A percentile compares a stretch with the other conserved stretches of the same genome.
phyloP scores from a whole-genome alignment of 306 rosid species.

The Citrullus colocynthis region DNA sequence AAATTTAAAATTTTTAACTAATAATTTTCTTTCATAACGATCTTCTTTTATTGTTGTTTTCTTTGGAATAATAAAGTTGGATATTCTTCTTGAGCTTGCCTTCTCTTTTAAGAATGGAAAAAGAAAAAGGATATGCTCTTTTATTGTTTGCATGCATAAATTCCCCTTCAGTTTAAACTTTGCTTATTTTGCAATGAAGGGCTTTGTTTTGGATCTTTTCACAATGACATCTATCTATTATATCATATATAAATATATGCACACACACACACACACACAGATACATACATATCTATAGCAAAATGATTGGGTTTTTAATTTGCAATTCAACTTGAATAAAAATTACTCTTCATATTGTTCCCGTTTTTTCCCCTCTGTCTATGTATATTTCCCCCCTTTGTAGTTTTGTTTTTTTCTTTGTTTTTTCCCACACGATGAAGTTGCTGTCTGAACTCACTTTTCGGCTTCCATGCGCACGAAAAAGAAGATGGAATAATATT shows the following conservation, averaged over 20 bases:
- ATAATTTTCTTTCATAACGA: neutral
- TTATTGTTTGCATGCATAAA: neutral
- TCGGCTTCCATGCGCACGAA: neutral
- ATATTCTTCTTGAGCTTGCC: neutral
- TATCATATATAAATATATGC: neutral
- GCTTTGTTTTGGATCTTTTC: neutral
- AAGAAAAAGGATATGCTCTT: neutral
- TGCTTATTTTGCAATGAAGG: neutral
- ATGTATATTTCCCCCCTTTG: neutral
- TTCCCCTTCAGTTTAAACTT: neutral
- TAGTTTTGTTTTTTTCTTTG: neutral
- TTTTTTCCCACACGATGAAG: neutral
- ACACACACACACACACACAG: too few relatives aligned
- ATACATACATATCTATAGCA: neutral
- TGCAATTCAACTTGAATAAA: neutral
- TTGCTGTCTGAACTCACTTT: neutral
- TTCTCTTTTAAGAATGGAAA: neutral
- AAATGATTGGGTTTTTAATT: neutral
- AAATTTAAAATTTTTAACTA: too few relatives aligned
- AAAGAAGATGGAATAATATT: slow-evolving; percentile 1
- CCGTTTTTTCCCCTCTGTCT: neutral
- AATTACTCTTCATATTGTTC: neutral
- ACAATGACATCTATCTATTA: neutral
- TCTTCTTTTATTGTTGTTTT: neutral
- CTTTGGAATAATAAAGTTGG: neutral